phyloP scores from a whole-genome alignment of 2,329 filamentous ascomycete genomes.

The Ceratocystis diversiconidia region DNA sequence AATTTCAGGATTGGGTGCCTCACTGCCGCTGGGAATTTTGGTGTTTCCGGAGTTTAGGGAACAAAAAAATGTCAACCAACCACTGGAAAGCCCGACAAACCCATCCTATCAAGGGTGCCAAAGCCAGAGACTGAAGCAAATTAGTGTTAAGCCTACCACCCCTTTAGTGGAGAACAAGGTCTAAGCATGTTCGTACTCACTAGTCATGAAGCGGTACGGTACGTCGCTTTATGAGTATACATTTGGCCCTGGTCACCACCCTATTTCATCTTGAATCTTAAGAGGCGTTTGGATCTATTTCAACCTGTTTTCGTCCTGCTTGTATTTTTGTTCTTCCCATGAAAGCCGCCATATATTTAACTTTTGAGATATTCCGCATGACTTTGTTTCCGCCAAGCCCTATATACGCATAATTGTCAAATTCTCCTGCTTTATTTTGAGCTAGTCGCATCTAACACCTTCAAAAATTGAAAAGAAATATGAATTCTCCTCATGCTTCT shows the following conservation, averaged over 20 bases:
- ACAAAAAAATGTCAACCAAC: not conserved
- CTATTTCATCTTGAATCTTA: not conserved
- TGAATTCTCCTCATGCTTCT: not conserved
- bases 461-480: not conserved
- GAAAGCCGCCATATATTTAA: not conserved
- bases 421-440: not conserved
- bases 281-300: not conserved
- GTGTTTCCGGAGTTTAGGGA: constrained; percentile 1
- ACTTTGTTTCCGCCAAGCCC: not conserved
- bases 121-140: not conserved
- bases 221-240: not conserved
- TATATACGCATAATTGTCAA: not conserved
- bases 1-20: not conserved
- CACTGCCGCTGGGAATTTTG: not conserved
- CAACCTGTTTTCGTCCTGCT: not conserved
- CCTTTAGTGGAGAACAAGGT: not conserved
- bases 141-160: not conserved
- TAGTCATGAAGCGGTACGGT: not conserved
- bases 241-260: not conserved
- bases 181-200: not conserved
- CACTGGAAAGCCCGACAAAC: not conserved
- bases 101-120: not conserved
- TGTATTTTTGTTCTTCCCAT: constrained; percentile 1
- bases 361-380: not conserved
- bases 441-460: not conserved